phyloP scores from a whole-genome alignment of 2,329 filamentous ascomycete species.

The Venturia oleaginea region DNA sequence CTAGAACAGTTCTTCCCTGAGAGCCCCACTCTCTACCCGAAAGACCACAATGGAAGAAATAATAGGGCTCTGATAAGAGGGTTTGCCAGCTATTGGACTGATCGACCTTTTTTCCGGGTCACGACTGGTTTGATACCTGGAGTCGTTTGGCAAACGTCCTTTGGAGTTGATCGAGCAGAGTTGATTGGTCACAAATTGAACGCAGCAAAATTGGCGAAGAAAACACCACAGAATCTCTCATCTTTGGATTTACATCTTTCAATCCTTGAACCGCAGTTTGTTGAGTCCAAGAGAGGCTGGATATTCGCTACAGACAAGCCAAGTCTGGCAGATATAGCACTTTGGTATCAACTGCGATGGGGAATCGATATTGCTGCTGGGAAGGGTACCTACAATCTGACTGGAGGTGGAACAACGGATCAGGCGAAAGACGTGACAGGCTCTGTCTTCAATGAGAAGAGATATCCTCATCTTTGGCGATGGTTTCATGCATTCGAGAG shows the following conservation, averaged over 20 bases:
- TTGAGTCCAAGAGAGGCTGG: slow-evolving; percentile 22
- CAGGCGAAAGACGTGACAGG: slow-evolving; percentile 17
- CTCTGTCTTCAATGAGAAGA: slow-evolving; percentile 27
- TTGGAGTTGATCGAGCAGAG: slow-evolving; percentile 30
- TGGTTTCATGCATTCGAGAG: slow-evolving; percentile 30
- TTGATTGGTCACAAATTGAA: slow-evolving; percentile 32
- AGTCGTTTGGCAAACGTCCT: slow-evolving; percentile 30
- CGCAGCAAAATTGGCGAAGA: slow-evolving; percentile 30
- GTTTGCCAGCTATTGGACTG: slow-evolving; percentile 34
- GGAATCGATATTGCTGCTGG: slow-evolving; percentile 30
- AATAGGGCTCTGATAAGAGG: slow-evolving; percentile 30
- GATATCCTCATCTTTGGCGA: slow-evolving; percentile 28
- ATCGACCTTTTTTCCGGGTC: slow-evolving; percentile 31
- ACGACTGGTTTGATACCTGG: slow-evolving; percentile 34
- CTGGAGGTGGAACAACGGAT: slow-evolving; percentile 26
- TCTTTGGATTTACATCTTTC: slow-evolving; percentile 30
- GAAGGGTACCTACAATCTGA: slow-evolving; percentile 27
- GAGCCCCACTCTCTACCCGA: slow-evolving; percentile 26
- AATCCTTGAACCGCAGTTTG: slow-evolving; percentile 29
- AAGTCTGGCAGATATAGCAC: slow-evolving; percentile 27
- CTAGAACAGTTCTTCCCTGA: slow-evolving; percentile 25
- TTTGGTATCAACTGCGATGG: slow-evolving; percentile 33
- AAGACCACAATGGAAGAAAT: slow-evolving; percentile 23
- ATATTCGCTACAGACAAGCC: slow-evolving; percentile 27
- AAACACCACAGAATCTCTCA: slow-evolving; percentile 29